Evolutionary conservation across 805 yeast genomes (phyloP).

Genomic region (Yarrowia sp.): DNA sequence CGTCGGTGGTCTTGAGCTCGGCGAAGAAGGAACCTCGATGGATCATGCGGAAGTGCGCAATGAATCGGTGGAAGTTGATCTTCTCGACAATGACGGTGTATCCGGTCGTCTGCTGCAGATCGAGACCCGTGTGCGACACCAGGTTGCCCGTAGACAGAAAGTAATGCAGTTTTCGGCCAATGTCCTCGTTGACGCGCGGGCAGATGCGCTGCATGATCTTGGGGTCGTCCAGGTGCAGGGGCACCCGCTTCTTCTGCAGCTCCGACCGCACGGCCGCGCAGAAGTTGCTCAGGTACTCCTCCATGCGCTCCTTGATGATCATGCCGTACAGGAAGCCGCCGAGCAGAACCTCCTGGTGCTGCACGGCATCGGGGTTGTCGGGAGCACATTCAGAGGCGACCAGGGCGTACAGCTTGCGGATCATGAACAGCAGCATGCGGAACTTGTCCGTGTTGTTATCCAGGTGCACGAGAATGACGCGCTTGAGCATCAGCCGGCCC

Average conservation of each 20-base stretch:
- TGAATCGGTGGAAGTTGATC: constrained; percentile 93
- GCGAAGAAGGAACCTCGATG: constrained; percentile 99
- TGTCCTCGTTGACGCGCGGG: constrained; percentile 79
- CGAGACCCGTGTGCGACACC: constrained; percentile 95
- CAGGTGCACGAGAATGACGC: constrained; percentile 88
- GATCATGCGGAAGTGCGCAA: constrained; percentile 99
- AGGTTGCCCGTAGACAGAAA: constrained; percentile 95
- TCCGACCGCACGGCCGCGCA: constrained; percentile 74
- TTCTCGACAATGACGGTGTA: constrained; percentile 98
- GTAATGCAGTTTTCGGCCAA: constrained; percentile 91
- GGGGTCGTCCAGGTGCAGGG: constrained; percentile 79
- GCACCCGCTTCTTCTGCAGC: constrained; percentile 62
- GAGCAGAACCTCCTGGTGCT: constrained; percentile 92
- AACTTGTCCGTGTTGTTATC: constrained; percentile 71
- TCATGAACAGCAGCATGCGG: constrained; percentile 86
- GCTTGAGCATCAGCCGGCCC: constrained; percentile 75
- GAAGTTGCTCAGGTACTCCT: constrained; percentile 79
- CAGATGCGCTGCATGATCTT: constrained; percentile 81
- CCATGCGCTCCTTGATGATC: constrained; percentile 94
- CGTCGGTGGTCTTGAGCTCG: constrained; percentile 94
- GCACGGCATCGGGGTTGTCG: constrained; percentile 98
- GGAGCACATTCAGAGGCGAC: constrained; percentile 97
- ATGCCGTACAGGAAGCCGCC: constrained; percentile 97
- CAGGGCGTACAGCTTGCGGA: constrained; percentile 87
- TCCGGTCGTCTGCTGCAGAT: constrained; percentile 96